Base-by-base conservation (phyloP, 2,329 filamentous ascomycete genomes). In the Talaromyces verruculosus region DNA sequence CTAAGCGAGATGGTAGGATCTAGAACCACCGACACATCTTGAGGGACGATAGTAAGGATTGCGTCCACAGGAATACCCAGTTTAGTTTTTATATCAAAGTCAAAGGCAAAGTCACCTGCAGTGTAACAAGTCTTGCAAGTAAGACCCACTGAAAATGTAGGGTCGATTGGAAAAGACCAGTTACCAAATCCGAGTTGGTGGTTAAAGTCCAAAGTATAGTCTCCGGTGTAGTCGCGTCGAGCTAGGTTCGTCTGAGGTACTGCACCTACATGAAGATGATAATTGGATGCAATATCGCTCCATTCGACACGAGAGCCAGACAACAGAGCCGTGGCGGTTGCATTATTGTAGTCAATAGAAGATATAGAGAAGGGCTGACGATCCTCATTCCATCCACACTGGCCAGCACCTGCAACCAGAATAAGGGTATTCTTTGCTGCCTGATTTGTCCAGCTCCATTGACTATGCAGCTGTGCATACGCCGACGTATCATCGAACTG, bases 361-460 rank as follows among this genome's bases (percentile, higher is more conserved):
- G 68, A 68, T 30, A 71, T 68, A 43, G 68, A 45, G 41, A 72
- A 72, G 19, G 71, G 71, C 41, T 69, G 47, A 4, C 71, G 59
- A 33, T 66, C 61, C 10, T 60, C 41, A 41, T 71, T 72, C 69
- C 68, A 73, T n/a, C 67, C 67, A 67, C 71, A 73, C 19, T 72
- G 68, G 2, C 64, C 64, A n/a, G 59, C 65, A 15, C 70, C 71
- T 25, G 71, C 68, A 25, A 73, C 68, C 28, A 73, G 35, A 8
- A 73, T 57, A 13, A 73, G 65, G 5, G 65, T 67, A 22, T 65
- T 67, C 35, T 69, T 57, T 39, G 68, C 66, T 2, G 55, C 62
- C 15, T 68, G 67, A 35, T 72, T 73, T 35, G 71, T 62, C 71
- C 71, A 73, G 45, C 65, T 43, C 70, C 71, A 72, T 47, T 53